These are phyloP conservation scores for Alliaria petiolata DNA, from an alignment of 345 rosid species.

Conservation along the genomic window DNA sequence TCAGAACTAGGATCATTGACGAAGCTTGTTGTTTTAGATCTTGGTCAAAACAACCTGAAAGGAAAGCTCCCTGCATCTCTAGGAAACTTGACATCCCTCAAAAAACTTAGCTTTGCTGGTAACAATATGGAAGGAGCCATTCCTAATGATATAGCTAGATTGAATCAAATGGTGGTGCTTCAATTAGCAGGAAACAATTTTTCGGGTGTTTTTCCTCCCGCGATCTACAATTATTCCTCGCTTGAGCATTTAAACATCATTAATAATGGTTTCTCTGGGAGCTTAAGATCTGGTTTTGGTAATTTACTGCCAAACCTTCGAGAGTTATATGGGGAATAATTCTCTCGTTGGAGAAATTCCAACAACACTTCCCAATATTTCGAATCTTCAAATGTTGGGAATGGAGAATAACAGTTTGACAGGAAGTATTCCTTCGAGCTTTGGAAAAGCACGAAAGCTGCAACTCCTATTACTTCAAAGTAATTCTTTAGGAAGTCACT, in stretches of 20 bases:
- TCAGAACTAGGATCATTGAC: constrained; percentile 3
- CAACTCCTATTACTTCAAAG: not conserved
- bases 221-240: constrained; percentile 34
- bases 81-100: constrained; percentile 13
- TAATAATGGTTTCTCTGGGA: not conserved
- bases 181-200: not conserved
- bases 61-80: constrained; percentile 3
- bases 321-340: no score
- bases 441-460: no score
- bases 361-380: no score
- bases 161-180: not conserved
- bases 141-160: not conserved
- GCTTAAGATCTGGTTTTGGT: no score
- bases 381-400: no score
- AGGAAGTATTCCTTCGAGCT: no score
- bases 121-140: not conserved
- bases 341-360: no score
- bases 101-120: not conserved
- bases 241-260: no score
- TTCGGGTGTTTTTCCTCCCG: constrained; percentile 11
- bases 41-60: not conserved
- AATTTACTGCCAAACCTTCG: no score
- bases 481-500: not conserved
- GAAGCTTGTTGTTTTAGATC: not conserved
- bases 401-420: no score